Evolutionary conservation across 257 asterid genomes (phyloP).

Genomic region (Solanum chiquidenum): DNA sequence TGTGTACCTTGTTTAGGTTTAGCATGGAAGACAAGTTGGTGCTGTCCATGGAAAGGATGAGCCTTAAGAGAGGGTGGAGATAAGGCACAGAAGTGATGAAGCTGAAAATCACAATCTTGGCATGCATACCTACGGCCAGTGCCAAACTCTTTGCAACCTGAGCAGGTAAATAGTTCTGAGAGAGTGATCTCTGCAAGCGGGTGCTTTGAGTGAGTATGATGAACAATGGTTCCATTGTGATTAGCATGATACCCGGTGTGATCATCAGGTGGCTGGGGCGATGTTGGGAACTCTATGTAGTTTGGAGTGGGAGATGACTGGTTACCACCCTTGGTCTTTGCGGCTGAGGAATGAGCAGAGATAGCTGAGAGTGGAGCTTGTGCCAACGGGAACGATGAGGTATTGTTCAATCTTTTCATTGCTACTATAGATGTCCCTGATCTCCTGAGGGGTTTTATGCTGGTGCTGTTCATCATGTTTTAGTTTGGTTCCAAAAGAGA

Average conservation of each 20-base stretch:
- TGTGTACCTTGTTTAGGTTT: conserved; percentile 53
- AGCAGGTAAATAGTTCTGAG: conserved; percentile 45
- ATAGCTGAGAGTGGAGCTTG: conserved; percentile 1
- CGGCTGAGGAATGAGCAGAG: neutral
- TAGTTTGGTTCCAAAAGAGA: neutral
- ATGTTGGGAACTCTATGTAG: conserved; percentile 35
- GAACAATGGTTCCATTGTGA: conserved; percentile 27
- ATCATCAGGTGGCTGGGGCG: conserved; percentile 29
- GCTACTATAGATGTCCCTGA: neutral
- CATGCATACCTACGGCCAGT: conserved; percentile 63
- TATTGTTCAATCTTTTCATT: neutral
- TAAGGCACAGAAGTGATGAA: conserved; percentile 62
- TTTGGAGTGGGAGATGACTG: neutral
- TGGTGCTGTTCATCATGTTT: neutral
- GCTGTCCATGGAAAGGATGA: conserved; percentile 81
- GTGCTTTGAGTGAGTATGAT: conserved; percentile 55
- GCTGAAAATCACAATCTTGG: conserved; percentile 68
- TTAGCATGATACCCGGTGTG: conserved; percentile 5
- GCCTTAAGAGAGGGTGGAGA: conserved; percentile 37
- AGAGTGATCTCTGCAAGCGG: conserved; percentile 35
- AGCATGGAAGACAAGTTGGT: conserved; percentile 62
- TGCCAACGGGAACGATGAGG: neutral
- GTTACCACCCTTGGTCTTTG: neutral
- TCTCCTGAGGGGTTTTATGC: neutral
- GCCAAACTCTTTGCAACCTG: conserved; percentile 76